Base-by-base conservation (phyloP, 768 basidiomycete genomes). In the Tylopilus cervinicoccineus region DNA sequence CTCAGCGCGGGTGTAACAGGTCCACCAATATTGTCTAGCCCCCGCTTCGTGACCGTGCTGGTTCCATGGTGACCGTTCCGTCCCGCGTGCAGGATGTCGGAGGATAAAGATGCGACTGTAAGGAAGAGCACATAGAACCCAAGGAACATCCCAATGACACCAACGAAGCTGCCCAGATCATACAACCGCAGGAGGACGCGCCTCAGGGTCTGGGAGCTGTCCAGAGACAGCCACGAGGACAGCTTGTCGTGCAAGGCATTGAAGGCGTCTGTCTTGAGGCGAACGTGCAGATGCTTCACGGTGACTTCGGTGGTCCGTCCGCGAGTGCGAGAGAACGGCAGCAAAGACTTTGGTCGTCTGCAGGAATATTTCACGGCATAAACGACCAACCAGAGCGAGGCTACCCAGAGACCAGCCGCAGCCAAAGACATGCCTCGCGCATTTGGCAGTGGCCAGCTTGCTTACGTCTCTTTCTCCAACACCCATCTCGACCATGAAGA, bases 401-500 rank as follows among this genome's bases (percentile, higher is more conserved):
- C 23, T 45, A 57, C 43, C 54, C 64, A 65, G 38, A 65, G 53
- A 45, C 48, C 38, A 33, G 48, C 48, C 6, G 39, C 43, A 28
- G 45, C 43, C 43, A 59, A 31, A 47, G 59, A 59, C 63, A 64
- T 64, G 12, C 11, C n/a, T n/a, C n/a, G 38, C 23, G 27, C 52
- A 54, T 47, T 55, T 44, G 45, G 32, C 23, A 1, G 45, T 17
- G 26, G 44, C 24, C 17, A 34, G 14, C n/a, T 43, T 37, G 26
- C 12, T 43, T 37, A 50, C 53, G 34, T 45, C n/a, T 51, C 58
- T 46, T 47, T 22, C 50, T 41, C 27, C 23, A 36, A 55, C 62
- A 3, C 7, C 37, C 55, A 55, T 23, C 52, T 42, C 27, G 52
- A 72, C 44, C 47, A 93, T 95, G 91, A 96, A 93, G 80, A 76